These are phyloP conservation scores for Mycosphaerelloides madeirae DNA, from an alignment of 2,329 filamentous ascomycete genomes.

Conservation along the genomic window DNA sequence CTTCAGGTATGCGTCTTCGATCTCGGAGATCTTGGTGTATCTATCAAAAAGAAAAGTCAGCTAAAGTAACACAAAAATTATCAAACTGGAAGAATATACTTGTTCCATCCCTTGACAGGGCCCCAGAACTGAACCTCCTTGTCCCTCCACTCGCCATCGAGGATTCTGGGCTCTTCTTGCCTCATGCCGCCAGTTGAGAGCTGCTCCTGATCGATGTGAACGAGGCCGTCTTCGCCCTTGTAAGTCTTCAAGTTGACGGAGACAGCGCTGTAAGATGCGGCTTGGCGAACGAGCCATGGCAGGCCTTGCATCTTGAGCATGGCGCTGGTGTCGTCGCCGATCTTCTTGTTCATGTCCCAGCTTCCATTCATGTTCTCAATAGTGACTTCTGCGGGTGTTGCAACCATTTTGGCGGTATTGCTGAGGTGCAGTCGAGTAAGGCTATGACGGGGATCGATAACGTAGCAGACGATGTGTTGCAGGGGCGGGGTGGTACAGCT, in stretches of 20 bases:
- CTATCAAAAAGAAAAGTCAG: conserved; percentile 15
- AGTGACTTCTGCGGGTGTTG: conserved; percentile 58
- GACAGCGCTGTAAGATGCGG: conserved; percentile 64
- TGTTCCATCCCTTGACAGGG: conserved; percentile 56
- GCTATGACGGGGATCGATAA: too few species aligned
- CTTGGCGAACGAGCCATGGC: conserved; percentile 39
- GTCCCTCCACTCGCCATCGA: conserved; percentile 57
- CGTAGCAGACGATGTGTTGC: too few species aligned
- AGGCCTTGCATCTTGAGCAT: conserved; percentile 59
- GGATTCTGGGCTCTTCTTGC: conserved; percentile 54
- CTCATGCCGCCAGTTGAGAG: conserved; percentile 65
- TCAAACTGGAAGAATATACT: conserved; percentile 11
- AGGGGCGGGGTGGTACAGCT: too few species aligned
- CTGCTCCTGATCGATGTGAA: conserved; percentile 54
- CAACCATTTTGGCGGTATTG: conserved; percentile 55
- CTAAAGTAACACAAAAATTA: neutral
- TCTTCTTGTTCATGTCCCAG: conserved; percentile 70
- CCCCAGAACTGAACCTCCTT: conserved; percentile 81
- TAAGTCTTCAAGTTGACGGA: conserved; percentile 57
- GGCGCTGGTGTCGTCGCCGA: conserved; percentile 65
- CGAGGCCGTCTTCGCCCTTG: conserved; percentile 39
- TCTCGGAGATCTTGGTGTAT: conserved; percentile 36
- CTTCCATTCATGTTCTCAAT: conserved; percentile 64
- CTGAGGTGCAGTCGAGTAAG: too few species aligned
- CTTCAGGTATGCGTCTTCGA: conserved; percentile 46